phyloP scores from a whole-genome alignment of 345 rosid species.

The Pseudoturritis turrita region DNA sequence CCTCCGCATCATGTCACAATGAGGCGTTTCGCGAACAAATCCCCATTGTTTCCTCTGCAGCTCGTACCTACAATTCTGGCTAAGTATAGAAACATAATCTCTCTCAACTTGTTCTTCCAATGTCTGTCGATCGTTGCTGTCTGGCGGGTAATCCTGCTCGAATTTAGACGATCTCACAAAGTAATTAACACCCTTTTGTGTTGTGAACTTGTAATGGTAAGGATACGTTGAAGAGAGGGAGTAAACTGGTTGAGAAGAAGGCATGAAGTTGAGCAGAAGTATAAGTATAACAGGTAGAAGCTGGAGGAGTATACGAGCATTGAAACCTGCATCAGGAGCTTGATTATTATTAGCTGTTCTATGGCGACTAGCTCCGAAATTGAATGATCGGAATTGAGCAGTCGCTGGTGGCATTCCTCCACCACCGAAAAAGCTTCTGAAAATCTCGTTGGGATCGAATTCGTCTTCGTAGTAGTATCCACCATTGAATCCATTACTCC shows the following conservation, averaged over 20 bases:
- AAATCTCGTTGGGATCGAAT: slow-evolving; percentile 87
- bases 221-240: slow-evolving; percentile 68
- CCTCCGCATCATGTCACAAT: slow-evolving; percentile 61
- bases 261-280: slow-evolving; percentile 67
- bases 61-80: slow-evolving; percentile 84
- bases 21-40: slow-evolving; percentile 75
- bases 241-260: slow-evolving; percentile 69
- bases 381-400: slow-evolving; percentile 63
- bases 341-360: slow-evolving; percentile 50
- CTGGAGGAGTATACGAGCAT: slow-evolving; percentile 61
- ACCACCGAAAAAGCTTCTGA: slow-evolving; percentile 88
- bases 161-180: slow-evolving; percentile 74
- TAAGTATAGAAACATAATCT: slow-evolving; percentile 62
- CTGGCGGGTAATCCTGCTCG: slow-evolving; percentile 66
- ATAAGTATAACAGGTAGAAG: slow-evolving; percentile 72
- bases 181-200: slow-evolving; percentile 68
- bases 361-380: slow-evolving; percentile 65
- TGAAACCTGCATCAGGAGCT: slow-evolving; percentile 46
- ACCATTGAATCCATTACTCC: slow-evolving; percentile 48
- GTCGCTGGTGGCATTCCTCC: slow-evolving; percentile 75
- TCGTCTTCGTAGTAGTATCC: slow-evolving; percentile 58
- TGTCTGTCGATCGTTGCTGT: slow-evolving; percentile 40
- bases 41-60: slow-evolving; percentile 91
- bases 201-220: slow-evolving; percentile 65
- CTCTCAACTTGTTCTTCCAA: slow-evolving; percentile 66